A percentile compares a stretch with the other conserved stretches of the same genome.
Conservation (phyloP, 306 rosid genomes). For the Ziziphus jujuba region DNA sequence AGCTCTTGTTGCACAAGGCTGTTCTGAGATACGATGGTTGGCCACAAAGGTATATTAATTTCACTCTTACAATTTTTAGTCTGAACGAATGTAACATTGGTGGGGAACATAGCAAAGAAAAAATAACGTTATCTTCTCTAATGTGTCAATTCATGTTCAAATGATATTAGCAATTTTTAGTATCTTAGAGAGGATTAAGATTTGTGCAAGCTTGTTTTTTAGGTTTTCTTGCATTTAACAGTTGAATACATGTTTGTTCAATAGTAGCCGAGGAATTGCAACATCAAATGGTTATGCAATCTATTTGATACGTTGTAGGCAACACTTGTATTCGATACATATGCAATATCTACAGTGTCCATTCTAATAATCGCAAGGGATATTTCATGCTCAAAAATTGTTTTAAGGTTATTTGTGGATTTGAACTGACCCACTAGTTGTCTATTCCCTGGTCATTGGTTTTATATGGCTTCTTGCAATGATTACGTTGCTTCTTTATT, state of each 20-base stretch:
- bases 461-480: too few species aligned
- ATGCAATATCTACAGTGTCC: too few species aligned
- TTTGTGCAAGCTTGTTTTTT: not conserved
- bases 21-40: conserved; percentile 96
- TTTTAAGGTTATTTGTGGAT: too few species aligned
- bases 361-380: too few species aligned
- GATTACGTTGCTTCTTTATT: conserved; percentile 1
- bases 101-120: not conserved
- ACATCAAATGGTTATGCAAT: too few species aligned
- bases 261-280: too few species aligned
- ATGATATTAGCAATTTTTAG: not conserved
- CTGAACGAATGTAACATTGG: not conserved
- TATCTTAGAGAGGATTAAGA: not conserved
- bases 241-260: too few species aligned
- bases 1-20: conserved; percentile 95
- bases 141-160: not conserved
- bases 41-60: conserved; percentile 69
- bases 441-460: too few species aligned
- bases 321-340: too few species aligned
- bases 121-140: not conserved
- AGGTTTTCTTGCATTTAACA: not conserved
- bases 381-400: too few species aligned
- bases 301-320: too few species aligned
- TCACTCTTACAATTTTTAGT: not conserved
- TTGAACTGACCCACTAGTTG: too few species aligned